Conservation (phyloP, 371 early-diverging fungal genomes). For the Funneliformis caledonium region DNA sequence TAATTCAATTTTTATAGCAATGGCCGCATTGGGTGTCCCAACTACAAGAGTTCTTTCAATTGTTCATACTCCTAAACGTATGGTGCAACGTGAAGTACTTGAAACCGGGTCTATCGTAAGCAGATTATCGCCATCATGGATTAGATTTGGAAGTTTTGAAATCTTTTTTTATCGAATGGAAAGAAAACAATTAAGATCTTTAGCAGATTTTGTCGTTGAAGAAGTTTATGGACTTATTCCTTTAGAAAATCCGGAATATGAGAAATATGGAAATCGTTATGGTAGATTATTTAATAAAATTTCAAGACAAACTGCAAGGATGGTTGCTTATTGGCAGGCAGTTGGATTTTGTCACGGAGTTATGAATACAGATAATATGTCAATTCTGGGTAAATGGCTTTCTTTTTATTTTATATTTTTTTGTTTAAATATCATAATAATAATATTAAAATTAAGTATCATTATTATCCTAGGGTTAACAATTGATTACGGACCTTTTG, state of each 20-base stretch:
- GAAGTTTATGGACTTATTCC: conserved; percentile 44
- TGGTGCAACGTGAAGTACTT: conserved; percentile 72
- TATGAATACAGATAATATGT: conserved; percentile 93
- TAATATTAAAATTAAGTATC: not conserved
- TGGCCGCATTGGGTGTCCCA: conserved; percentile 75
- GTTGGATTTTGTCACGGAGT: conserved; percentile 89
- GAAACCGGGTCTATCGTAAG: conserved; percentile 82
- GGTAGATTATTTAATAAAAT: conserved; percentile 62
- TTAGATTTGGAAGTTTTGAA: conserved; percentile 92
- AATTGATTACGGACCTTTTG: conserved; percentile 90
- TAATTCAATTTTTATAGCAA: conserved; percentile 40
- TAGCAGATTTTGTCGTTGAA: conserved; percentile 77
- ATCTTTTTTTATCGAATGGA: conserved; percentile 74
- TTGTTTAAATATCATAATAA: not conserved
- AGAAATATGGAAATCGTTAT: conserved; percentile 42
- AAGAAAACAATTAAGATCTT: conserved; percentile 52
- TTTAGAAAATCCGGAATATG: conserved; percentile 48
- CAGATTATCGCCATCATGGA: conserved; percentile 81
- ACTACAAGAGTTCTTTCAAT: conserved; percentile 81
- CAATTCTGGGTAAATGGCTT: conserved; percentile 57
- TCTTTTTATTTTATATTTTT: not conserved
- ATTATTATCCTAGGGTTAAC: conserved; percentile 61
- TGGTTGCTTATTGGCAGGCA: conserved; percentile 89
- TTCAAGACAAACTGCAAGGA: conserved; percentile 70
- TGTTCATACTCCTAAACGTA: conserved; percentile 58